These are phyloP conservation scores for Cardamine chenopodiifolia DNA, from an alignment of 345 rosid genomes.

Conservation along the genomic window DNA sequence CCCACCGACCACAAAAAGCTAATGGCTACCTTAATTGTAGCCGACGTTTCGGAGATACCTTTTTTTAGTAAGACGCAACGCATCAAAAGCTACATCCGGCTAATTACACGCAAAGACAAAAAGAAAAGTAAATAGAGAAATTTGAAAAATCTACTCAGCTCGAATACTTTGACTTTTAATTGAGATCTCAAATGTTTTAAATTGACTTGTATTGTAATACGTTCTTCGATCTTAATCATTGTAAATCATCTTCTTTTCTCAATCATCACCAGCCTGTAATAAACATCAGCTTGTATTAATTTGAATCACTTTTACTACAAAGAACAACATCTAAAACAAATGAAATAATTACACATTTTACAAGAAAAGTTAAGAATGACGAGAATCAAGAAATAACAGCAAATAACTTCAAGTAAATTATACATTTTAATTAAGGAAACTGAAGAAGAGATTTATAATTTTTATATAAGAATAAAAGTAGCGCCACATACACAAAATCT, in stretches of 20 bases:
- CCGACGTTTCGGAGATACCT: slow-evolving; percentile 24
- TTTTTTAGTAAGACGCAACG: background rate
- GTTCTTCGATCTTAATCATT: background rate
- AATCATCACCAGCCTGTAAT: background rate
- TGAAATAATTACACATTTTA: slow-evolving; percentile 20
- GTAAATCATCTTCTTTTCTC: background rate
- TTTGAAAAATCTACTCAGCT: slow-evolving; percentile 15
- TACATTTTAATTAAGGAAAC: slow-evolving; percentile 3
- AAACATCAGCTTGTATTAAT: background rate
- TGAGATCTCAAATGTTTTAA: slow-evolving; percentile 1
- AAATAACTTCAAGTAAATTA: slow-evolving; percentile 15
- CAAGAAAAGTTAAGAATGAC: background rate
- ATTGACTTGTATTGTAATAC: slow-evolving; percentile 15
- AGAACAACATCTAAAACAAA: background rate
- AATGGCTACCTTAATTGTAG: slow-evolving; percentile 15
- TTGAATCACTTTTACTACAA: background rate
- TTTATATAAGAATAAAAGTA: background rate
- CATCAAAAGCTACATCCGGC: slow-evolving; percentile 3
- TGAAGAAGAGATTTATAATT: background rate
- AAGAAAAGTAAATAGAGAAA: background rate
- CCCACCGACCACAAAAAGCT: slow-evolving; percentile 31
- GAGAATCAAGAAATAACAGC: background rate
- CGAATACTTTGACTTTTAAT: slow-evolving; percentile 17
- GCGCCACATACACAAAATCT: slow-evolving; percentile 3
- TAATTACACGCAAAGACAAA: slow-evolving; percentile 10